Conservation (phyloP, 192 early-diverging fungal species). For the Umbelopsis ramanniana region DNA sequence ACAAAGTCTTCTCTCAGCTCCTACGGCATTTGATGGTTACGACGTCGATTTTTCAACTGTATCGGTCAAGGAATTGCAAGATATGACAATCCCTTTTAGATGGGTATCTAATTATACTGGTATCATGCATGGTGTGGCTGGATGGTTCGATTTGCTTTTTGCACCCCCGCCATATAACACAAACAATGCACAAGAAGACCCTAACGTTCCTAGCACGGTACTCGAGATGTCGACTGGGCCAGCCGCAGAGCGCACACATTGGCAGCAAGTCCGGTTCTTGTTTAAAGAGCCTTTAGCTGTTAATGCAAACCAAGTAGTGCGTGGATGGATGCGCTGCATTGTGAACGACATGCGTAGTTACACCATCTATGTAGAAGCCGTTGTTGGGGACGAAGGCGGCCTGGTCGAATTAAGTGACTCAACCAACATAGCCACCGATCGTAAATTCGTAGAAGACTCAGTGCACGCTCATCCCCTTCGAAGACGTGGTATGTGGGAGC, state of each 20-base stretch:
- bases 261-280: conserved; percentile 96
- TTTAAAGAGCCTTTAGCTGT: conserved; percentile 94
- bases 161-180: conserved; percentile 56
- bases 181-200: background rate
- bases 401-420: conserved; percentile 54
- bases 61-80: conserved; percentile 73
- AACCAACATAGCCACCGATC: conserved; percentile 28
- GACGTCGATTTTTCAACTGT: conserved; percentile 88
- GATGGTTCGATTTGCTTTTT: conserved; percentile 96
- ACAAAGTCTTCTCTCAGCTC: conserved; percentile 70
- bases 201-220: conserved; percentile 43
- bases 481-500: conserved; percentile 78
- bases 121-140: conserved; percentile 90
- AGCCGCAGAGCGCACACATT: conserved; percentile 88
- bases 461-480: conserved; percentile 27
- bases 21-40: conserved; percentile 56
- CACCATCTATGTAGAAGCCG: conserved; percentile 78
- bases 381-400: conserved; percentile 46
- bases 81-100: conserved; percentile 83
- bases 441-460: background rate
- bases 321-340: conserved; percentile 84
- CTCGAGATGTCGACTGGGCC: conserved; percentile 87
- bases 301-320: conserved; percentile 85
- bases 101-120: conserved; percentile 89
- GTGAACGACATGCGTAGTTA: conserved; percentile 94